phyloP scores from a whole-genome alignment of 768 basidiomycete species.

The Lentinula guzmanii region DNA sequence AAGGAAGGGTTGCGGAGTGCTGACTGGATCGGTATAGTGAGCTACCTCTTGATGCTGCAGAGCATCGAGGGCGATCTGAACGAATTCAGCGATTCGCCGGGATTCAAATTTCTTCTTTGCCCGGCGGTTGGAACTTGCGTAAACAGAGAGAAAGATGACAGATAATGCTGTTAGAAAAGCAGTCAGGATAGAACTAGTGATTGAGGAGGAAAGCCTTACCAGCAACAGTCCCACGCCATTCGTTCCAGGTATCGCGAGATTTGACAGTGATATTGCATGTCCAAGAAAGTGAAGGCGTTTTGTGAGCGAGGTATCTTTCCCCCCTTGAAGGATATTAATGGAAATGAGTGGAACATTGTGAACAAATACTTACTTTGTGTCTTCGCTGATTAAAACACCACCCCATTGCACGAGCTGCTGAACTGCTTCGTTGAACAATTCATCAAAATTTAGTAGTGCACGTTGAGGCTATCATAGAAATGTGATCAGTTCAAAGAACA shows the following conservation, averaged over 20 bases:
- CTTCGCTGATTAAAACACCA: constrained; percentile 60
- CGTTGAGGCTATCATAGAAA: constrained; percentile 2
- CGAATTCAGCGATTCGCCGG: constrained; percentile 64
- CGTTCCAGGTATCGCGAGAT: constrained; percentile 57
- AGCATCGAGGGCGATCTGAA: constrained; percentile 73
- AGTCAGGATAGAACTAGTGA: constrained; percentile 14
- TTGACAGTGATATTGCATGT: constrained; percentile 63
- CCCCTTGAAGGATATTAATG: constrained; percentile 39
- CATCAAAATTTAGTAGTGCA: constrained; percentile 44
- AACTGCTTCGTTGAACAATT: constrained; percentile 75
- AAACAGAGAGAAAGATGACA: constrained; percentile 22
- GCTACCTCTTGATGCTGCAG: constrained; percentile 79
- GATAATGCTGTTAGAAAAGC: constrained; percentile 24
- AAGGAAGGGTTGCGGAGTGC: constrained; percentile 67
- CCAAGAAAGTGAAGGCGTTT: constrained; percentile 60
- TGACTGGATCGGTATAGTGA: constrained; percentile 78
- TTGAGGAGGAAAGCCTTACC: constrained; percentile 34
- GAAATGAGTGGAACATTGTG: background rate
- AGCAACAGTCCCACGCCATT: constrained; percentile 60
- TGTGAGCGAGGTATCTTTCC: constrained; percentile 69
- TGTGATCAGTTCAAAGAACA: background rate
- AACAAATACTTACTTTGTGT: constrained; percentile 47
- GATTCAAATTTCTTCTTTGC: constrained; percentile 51
- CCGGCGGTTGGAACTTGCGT: constrained; percentile 33
- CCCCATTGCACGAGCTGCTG: constrained; percentile 72